Evolutionary conservation across 441 rosid genomes (phyloP), one percentile per base, ranked within the genome.

Genomic region (Adansonia madagascariensis): DNA sequence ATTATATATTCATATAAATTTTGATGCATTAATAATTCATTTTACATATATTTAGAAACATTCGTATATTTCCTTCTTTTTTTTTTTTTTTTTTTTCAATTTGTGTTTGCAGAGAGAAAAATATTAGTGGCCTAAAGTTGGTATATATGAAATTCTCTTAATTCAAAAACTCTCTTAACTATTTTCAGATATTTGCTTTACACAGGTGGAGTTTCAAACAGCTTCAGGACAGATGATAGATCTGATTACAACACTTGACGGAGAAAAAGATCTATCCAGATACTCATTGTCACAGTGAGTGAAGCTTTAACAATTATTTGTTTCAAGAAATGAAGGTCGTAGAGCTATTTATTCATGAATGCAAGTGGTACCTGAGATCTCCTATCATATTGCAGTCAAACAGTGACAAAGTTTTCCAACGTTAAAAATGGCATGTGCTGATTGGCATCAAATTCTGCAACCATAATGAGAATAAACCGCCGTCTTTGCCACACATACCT

Each of bases 211-310:
- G 80, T 87, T 94, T 70, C 98, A 92, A 85, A 94, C 98, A 59
- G 91, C 96, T 64, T 89, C 86, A 0, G 98, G 98, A 77, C 94
- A 92, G 83, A 92, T 92, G 97, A 91, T 94, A 70, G 97, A 94
- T 85, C 77, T 91, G 80, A 94, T 92, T 76, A 92, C 97, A 62
- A 90, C 91, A 20, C 84, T 89, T 7, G 91, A 91, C 83, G 94
- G 97, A 64, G 91, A 92, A 84, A 90, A 91, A 80, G 94, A 94
- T 84, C 79, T 94, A 71, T 85, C 94, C 55, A 91, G 90, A 67
- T 94, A 89, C 87, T 82, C 88, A 2, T 61, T 87, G 85, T 82
- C 93, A 12, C 39, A 31, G 39, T 31, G 39, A 31, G 39, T 89
- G 27, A 52, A 84, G 43, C 69, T 44, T 67, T 56, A 41, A 1